Percentiles rank a stretch among this genome's conserved stretches.
These are phyloP conservation scores for Hypericum androsaemum DNA, from an alignment of 345 rosid genomes.

Conservation along the genomic window DNA sequence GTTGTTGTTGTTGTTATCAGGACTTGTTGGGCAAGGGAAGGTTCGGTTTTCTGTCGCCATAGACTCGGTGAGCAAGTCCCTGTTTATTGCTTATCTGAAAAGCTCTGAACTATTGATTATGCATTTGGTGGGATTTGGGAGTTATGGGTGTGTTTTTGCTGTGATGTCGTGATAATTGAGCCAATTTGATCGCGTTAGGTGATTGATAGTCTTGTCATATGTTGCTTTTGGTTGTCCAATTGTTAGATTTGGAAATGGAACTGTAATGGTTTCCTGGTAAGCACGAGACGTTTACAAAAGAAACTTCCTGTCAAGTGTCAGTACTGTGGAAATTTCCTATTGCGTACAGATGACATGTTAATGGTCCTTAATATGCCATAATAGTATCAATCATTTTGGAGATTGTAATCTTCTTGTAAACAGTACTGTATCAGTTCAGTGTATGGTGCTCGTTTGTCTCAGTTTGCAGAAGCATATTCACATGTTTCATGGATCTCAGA, in stretches of 20 bases:
- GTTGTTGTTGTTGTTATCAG: conserved; percentile 31
- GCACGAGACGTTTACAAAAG: conserved; percentile 7
- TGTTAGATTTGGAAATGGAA: no score
- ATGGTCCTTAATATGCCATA: no score
- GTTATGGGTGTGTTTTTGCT: background rate
- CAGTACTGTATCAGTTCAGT: background rate
- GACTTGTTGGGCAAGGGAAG: conserved; percentile 51
- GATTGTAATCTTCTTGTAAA: no score
- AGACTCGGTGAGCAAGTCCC: conserved; percentile 48
- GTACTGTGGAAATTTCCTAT: no score
- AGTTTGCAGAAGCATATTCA: background rate
- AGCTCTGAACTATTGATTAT: background rate
- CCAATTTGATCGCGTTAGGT: no score
- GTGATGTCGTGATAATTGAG: background rate
- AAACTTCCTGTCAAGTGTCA: conserved; percentile 9
- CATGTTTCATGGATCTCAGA: no score
- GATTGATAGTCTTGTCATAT: no score
- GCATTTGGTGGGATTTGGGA: background rate
- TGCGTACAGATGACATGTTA: no score
- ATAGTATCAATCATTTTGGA: no score
- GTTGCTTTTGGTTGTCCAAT: no score
- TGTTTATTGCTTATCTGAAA: background rate
- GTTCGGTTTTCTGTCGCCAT: conserved; percentile 61
- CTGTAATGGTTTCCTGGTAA: no score
- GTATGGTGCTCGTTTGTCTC: background rate